Conservation (phyloP, 139 green algal species). For the Chlorella sp. region DNA sequence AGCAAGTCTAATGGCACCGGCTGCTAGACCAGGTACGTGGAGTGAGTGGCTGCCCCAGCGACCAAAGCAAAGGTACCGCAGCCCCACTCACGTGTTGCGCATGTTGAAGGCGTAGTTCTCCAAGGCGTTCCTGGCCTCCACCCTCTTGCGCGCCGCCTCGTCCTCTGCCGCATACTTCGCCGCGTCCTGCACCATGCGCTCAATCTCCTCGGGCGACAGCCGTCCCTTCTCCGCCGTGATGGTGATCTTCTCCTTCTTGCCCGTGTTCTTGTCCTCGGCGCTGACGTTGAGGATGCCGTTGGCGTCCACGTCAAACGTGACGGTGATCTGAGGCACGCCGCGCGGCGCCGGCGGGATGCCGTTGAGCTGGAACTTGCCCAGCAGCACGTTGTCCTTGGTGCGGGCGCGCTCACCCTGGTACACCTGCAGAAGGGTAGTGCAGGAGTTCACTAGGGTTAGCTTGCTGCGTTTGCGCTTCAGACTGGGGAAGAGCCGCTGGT, state of each 20-base stretch:
- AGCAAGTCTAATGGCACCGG: too few species aligned
- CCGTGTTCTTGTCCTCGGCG: conserved; percentile 79
- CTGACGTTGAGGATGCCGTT: conserved; percentile 90
- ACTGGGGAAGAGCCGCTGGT: too few species aligned
- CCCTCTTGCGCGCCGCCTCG: conserved; percentile 38
- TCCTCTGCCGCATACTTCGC: too few species aligned
- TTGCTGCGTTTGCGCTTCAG: too few species aligned
- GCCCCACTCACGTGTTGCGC: too few species aligned
- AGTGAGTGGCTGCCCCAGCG: too few species aligned
- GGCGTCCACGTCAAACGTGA: conserved; percentile 64
- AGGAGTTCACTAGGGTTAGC: too few species aligned
- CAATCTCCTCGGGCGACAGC: conserved; percentile 72
- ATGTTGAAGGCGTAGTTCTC: conserved; percentile 66
- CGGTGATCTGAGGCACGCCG: conserved; percentile 81
- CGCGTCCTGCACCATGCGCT: conserved; percentile 91
- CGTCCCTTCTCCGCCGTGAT: conserved; percentile 69
- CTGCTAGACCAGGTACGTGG: too few species aligned
- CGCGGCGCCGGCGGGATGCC: conserved; percentile 84
- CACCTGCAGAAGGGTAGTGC: conserved; percentile 10
- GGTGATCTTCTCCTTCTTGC: conserved; percentile 79
- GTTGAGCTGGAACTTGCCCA: conserved; percentile 88
- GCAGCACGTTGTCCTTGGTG: conserved; percentile 92
- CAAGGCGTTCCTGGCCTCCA: conserved; percentile 52
- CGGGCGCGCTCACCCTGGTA: conserved; percentile 80
- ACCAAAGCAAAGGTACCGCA: too few species aligned